Evolutionary conservation across 257 asterid genomes (phyloP).

Genomic region (Scutellaria minor): DNA sequence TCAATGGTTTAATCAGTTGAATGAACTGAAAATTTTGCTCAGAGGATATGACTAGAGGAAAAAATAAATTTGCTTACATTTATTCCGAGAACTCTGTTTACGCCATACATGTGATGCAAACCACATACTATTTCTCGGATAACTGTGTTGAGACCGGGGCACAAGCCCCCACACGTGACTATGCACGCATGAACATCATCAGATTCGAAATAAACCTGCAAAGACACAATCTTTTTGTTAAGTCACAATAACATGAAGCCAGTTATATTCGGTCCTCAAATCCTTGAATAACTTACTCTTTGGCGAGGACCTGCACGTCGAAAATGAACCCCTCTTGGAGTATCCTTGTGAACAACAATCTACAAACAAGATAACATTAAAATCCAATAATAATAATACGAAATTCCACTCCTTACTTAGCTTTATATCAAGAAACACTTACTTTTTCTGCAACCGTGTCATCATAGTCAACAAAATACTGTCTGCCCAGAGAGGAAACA

Average conservation of each 20-base stretch:
- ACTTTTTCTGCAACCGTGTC: conserved; percentile 87
- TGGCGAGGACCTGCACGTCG: conserved; percentile 98
- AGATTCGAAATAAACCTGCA: conserved; percentile 79
- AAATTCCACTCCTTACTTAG: neutral
- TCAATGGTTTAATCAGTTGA: neutral
- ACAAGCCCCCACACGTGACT: conserved; percentile 93
- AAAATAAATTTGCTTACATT: conserved; percentile 51
- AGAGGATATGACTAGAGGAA: neutral
- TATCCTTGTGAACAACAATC: conserved; percentile 77
- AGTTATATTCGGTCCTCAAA: too few species aligned
- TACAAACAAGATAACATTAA: neutral
- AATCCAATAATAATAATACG: neutral
- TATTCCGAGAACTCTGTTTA: conserved; percentile 75
- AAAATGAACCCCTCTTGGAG: conserved; percentile 84
- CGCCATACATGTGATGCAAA: conserved; percentile 84
- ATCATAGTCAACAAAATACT: conserved; percentile 83
- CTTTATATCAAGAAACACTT: conserved; percentile 24
- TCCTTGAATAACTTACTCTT: conserved; percentile 44
- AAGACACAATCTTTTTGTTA: conserved; percentile 5
- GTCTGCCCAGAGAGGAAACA: conserved; percentile 49
- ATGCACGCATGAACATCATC: conserved; percentile 92
- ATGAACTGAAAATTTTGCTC: neutral
- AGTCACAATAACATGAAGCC: neutral
- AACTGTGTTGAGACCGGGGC: conserved; percentile 95
- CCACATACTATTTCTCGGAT: conserved; percentile 91